Evolutionary conservation across 2,329 filamentous ascomycete species (phyloP).

Genomic region (Xylaria sp.): DNA sequence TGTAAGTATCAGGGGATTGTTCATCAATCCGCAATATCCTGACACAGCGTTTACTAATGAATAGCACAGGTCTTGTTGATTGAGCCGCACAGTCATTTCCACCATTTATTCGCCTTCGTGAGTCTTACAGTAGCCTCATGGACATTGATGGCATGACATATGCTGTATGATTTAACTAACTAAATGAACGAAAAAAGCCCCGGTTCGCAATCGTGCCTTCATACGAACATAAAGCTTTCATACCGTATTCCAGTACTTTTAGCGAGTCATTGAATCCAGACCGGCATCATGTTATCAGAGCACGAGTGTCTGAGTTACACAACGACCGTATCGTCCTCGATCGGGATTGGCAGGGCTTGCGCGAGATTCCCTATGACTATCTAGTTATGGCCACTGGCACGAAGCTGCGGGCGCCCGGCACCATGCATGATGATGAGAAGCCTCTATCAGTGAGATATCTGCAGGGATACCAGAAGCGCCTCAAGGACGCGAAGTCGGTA

Average conservation of each 20-base stretch:
- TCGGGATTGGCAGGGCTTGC: constrained; percentile 42
- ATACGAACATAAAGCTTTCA: constrained; percentile 54
- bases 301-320: constrained; percentile 42
- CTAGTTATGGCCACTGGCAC: constrained; percentile 54
- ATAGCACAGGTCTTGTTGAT: constrained; percentile 46
- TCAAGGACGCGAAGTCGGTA: constrained; percentile 40
- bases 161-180: not conserved
- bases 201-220: constrained; percentile 50
- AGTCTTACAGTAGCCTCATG: constrained; percentile 7
- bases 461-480: constrained; percentile 41
- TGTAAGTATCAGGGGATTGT: constrained; percentile 28
- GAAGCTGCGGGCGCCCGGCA: constrained; percentile 43
- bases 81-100: constrained; percentile 56
- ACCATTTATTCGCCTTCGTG: constrained; percentile 54
- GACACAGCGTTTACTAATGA: not conserved
- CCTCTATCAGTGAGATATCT: constrained; percentile 42
- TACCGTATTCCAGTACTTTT: constrained; percentile 50
- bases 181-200: constrained; percentile 38
- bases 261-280: constrained; percentile 39
- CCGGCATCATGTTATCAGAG: constrained; percentile 43
- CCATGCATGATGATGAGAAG: constrained; percentile 45
- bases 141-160: not conserved
- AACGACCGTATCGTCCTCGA: constrained; percentile 42
- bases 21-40: not conserved
- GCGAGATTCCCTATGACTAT: constrained; percentile 48